These are phyloP conservation scores for Lathyrus tuberosus DNA, from an alignment of 306 rosid species.

Conservation along the genomic window DNA sequence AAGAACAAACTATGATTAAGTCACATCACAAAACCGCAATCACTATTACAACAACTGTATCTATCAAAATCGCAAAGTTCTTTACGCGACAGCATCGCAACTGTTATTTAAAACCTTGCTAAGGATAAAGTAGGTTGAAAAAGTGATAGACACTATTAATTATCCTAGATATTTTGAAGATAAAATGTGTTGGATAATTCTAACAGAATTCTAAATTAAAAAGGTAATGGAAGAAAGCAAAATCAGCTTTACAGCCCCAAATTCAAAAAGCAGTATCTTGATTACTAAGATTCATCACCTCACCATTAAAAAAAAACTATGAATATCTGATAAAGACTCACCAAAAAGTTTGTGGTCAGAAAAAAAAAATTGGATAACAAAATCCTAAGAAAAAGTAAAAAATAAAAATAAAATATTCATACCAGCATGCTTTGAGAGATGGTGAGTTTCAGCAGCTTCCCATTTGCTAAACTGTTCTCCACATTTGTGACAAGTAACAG, in stretches of 20 bases:
- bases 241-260: constrained; percentile 28
- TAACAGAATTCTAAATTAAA: constrained; percentile 30
- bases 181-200: constrained; percentile 31
- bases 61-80: too few relatives aligned
- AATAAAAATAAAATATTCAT: background rate
- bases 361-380: constrained; percentile 29
- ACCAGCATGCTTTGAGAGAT: constrained; percentile 96
- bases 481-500: constrained; percentile 81
- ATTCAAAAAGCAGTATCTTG: constrained; percentile 25
- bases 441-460: constrained; percentile 95
- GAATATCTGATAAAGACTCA: constrained; percentile 10
- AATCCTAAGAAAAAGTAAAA: background rate
- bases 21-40: too few relatives aligned
- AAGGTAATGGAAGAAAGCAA: constrained; percentile 34
- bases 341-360: constrained; percentile 45
- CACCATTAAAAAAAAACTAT: constrained; percentile 34
- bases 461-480: constrained; percentile 83
- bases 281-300: constrained; percentile 37
- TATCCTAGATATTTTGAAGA: constrained; percentile 31
- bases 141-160: background rate
- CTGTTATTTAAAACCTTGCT: too few relatives aligned
- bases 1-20: too few relatives aligned
- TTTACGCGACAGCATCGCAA: too few relatives aligned
- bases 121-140: background rate
- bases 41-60: too few relatives aligned